Percentiles rank a stretch among this genome's conserved stretches.
phyloP scores from a whole-genome alignment of 2,329 filamentous ascomycete species.

The Colletotrichum higginsianum region DNA sequence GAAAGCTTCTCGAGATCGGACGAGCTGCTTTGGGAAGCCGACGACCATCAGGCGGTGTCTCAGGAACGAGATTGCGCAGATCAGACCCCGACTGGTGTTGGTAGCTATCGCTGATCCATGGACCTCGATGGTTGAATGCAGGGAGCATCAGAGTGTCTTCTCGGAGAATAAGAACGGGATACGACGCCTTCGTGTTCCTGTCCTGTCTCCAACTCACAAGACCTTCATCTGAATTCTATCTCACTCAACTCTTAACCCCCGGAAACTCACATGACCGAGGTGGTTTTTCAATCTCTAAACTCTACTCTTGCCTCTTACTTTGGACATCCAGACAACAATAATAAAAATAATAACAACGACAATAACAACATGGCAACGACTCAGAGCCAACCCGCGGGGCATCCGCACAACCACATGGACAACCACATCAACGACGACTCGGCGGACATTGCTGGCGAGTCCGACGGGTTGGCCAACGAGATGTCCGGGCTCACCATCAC shows the following conservation, averaged over 20 bases:
- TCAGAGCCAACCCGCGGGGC: neutral
- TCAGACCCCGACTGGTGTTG: neutral
- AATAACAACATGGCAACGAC: neutral
- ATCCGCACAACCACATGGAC: conserved; percentile 1
- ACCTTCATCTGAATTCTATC: neutral
- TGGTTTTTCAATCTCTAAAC: conserved; percentile 13
- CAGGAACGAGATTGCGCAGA: neutral
- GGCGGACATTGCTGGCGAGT: neutral
- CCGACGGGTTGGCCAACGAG: neutral
- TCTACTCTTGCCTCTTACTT: neutral
- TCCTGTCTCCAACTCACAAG: neutral
- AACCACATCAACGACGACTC: neutral
- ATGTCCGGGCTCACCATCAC: conserved; percentile 6
- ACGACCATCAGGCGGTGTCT: neutral
- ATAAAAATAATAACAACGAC: neutral
- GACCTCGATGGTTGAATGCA: neutral
- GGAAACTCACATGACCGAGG: neutral
- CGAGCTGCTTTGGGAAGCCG: neutral
- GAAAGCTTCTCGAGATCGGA: neutral
- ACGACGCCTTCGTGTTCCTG: too few species aligned
- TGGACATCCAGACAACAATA: neutral
- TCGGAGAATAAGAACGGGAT: neutral
- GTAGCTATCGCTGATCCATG: neutral
- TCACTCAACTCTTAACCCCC: neutral
- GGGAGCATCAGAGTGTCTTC: neutral